These are phyloP conservation scores for Cryptosporidium sp. DNA, from an alignment of 169 alveolate species.

Conservation along the genomic window DNA sequence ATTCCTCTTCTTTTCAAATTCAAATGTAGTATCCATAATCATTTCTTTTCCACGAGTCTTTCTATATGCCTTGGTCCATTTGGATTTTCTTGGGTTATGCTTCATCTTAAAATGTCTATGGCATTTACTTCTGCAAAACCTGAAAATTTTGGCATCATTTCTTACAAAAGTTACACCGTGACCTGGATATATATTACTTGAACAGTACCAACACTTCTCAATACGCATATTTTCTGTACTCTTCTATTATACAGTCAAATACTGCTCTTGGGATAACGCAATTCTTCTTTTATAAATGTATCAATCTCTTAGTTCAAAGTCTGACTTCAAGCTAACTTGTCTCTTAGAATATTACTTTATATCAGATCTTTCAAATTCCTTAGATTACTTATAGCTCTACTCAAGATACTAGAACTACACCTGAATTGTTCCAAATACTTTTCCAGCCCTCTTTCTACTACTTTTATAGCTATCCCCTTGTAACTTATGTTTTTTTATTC, in stretches of 20 bases:
- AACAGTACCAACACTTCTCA: conserved; percentile 97
- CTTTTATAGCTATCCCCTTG: not conserved
- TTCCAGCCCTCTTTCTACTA: not conserved
- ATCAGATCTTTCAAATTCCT: not conserved
- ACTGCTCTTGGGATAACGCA: not conserved
- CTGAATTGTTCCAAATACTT: not conserved
- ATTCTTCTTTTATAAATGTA: not conserved
- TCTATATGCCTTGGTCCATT: conserved; percentile 99
- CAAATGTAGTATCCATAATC: conserved; percentile 94
- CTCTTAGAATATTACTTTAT: not conserved
- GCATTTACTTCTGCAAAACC: conserved; percentile 98
- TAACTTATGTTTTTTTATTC: not conserved
- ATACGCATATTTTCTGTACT: conserved; percentile 90
- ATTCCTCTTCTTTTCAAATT: conserved; percentile 96
- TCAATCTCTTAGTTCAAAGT: not conserved
- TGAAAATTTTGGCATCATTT: conserved; percentile 96
- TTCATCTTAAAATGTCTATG: conserved; percentile 97
- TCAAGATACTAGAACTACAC: not conserved
- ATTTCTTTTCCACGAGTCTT: conserved; percentile 96
- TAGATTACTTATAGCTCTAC: not conserved
- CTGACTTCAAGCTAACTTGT: not conserved
- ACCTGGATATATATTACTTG: conserved; percentile 97
- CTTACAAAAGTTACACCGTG: conserved; percentile 98
- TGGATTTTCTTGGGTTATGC: conserved; percentile 97
- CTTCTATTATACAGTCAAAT: not conserved